phyloP scores from a whole-genome alignment of 2,329 filamentous ascomycete species.

The Aspergillus intermedius region DNA sequence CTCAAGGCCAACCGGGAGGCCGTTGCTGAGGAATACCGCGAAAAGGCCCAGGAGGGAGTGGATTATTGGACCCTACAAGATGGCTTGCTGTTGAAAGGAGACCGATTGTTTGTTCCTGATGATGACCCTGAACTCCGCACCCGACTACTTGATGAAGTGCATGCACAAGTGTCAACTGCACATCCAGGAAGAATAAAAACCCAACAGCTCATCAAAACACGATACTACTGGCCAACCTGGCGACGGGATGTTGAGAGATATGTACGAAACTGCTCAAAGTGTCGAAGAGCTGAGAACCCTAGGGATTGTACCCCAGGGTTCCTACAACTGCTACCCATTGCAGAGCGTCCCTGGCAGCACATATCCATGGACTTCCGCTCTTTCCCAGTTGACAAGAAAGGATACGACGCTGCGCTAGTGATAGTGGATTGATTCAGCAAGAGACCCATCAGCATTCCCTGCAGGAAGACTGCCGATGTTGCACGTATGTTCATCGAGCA shows the following conservation, averaged over 20 bases:
- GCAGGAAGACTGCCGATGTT: neutral
- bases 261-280: neutral
- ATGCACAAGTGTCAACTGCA: too few relatives aligned
- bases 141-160: too few relatives aligned
- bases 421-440: neutral
- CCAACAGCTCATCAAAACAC: too few relatives aligned
- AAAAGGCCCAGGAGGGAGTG: too few relatives aligned
- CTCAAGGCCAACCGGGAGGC: too few relatives aligned
- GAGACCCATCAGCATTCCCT: neutral
- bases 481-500: neutral
- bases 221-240: too few relatives aligned
- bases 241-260: neutral
- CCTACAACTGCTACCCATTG: neutral
- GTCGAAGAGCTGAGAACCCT: neutral
- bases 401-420: neutral
- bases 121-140: too few relatives aligned
- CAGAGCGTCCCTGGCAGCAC: neutral
- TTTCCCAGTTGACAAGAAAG: neutral
- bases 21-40: too few relatives aligned
- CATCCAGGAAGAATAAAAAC: too few relatives aligned
- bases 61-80: too few relatives aligned
- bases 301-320: neutral
- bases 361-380: neutral
- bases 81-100: too few relatives aligned
- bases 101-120: too few relatives aligned